Percentiles rank a stretch among this genome's conserved stretches.
phyloP scores from a whole-genome alignment of 257 asterid species.

The Solanum medicagineum region DNA sequence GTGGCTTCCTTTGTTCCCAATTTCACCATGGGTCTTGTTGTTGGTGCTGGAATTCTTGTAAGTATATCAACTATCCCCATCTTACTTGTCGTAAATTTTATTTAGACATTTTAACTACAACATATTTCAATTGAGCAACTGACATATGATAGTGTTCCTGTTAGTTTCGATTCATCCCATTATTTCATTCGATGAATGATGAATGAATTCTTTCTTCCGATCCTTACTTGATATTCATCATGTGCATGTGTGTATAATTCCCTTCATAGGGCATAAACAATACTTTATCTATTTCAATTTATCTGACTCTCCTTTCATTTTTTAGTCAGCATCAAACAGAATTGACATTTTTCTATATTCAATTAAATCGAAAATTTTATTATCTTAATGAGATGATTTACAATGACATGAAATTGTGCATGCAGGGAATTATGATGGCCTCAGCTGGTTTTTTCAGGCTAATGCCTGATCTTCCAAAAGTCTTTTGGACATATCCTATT shows the following conservation, averaged over 20 bases:
- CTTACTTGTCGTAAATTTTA: neutral
- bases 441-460: slow-evolving; percentile 75
- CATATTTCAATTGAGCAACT: neutral
- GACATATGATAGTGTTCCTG: neutral
- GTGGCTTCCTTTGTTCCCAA: slow-evolving; percentile 85
- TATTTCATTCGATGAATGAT: neutral
- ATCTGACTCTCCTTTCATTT: neutral
- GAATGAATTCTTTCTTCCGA: neutral
- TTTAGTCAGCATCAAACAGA: rapidly evolving
- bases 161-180: neutral
- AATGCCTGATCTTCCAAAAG: slow-evolving; percentile 52
- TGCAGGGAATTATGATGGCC: slow-evolving; percentile 86
- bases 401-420: neutral
- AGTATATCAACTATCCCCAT: slow-evolving; percentile 2
- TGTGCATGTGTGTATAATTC: neutral
- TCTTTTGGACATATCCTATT: slow-evolving; percentile 69
- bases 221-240: neutral
- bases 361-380: neutral
- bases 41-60: slow-evolving; percentile 79
- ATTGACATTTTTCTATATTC: neutral
- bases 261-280: neutral
- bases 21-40: slow-evolving; percentile 68
- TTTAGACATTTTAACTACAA: neutral
- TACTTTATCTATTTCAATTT: neutral
- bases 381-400: neutral